phyloP scores from a whole-genome alignment of 2,329 filamentous ascomycete genomes.

The Myriangium duriaei region DNA sequence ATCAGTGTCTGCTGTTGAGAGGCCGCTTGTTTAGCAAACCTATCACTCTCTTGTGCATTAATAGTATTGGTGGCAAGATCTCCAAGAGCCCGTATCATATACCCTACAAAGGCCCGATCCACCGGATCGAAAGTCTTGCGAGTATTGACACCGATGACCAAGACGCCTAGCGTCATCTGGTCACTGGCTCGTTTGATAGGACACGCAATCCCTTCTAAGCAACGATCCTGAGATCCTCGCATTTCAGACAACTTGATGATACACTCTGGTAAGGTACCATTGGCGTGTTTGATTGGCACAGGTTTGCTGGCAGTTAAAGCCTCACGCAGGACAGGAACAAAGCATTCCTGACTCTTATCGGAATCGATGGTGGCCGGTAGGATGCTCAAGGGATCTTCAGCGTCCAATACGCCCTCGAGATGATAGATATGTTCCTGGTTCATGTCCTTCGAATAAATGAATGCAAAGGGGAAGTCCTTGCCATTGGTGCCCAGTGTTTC shows the following conservation, averaged over 20 bases:
- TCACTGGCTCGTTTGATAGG: slow-evolving; percentile 7
- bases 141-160: slow-evolving; percentile 8
- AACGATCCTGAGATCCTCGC: slow-evolving; percentile 2
- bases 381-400: not conserved
- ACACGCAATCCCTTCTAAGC: slow-evolving; percentile 3
- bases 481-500: slow-evolving; percentile 5
- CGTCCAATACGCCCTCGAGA: slow-evolving; percentile 7
- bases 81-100: slow-evolving; percentile 7
- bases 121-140: slow-evolving; percentile 8
- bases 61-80: slow-evolving; percentile 9
- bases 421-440: slow-evolving; percentile 3
- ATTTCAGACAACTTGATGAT: slow-evolving; percentile 6
- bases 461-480: slow-evolving; percentile 11
- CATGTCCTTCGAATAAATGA: slow-evolving; percentile 9
- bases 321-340: not conserved
- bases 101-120: slow-evolving; percentile 9
- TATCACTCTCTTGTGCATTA: slow-evolving; percentile 8
- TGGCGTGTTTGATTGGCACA: not conserved
- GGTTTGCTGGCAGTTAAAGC: slow-evolving; percentile 3
- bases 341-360: not conserved
- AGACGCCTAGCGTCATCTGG: slow-evolving; percentile 7
- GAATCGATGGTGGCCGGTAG: slow-evolving; percentile 3
- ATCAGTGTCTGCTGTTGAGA: slow-evolving; percentile 5
- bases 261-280: slow-evolving; percentile 3
- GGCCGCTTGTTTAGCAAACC: slow-evolving; percentile 5